Evolutionary conservation across 768 basidiomycete genomes (phyloP), one percentile per base, ranked within the genome.

Genomic region (Panellus pusillus): DNA sequence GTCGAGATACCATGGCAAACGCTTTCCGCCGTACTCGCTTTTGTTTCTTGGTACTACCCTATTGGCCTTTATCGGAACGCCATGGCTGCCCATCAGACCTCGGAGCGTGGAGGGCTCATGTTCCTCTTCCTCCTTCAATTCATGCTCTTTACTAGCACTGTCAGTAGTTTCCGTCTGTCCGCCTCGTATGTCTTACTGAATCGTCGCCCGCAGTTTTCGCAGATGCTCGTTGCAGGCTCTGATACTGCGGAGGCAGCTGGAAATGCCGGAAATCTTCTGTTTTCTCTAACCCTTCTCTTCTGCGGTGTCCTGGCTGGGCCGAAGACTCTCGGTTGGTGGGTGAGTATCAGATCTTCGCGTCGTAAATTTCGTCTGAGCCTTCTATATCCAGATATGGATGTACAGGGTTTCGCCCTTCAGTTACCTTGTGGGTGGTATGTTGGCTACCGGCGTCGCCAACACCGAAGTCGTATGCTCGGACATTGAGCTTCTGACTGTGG

Each of bases 401-500:
- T 76, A 74, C 46, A 57, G 65, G 14, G 40, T 69, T 17, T 71
- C 71, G 28, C 70, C 72, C 1, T 66, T 66, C 60, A 67, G 63
- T 3, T 75, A 74, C 44, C 46, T 76, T 19, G 64, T 74, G 20
- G 68, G 68, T 8, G 73, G 66, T 24, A 61, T 71, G 49, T 50
- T 68, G 20, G 40, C 61, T 6, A 62, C 61, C n/a, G 65, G 65
- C 12, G 40, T 67, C 19, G 65, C 66, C 35, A 64, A 73, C 18
- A 40, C 45, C 5, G 43, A 61, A 0, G 68, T 84, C 37, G 67
- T 62, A 6, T 90, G 89, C 67, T 66, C 81, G 1, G 47, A 68
- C 1, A 63, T 68, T 46, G 89, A 91, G 67, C 71, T 79, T 27
- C 77, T 82, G 44, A 63, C 64, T 9, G 64, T 91, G 32, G 65